Conservation (phyloP, 2,329 filamentous ascomycete species). For the Colletotrichum melonis region DNA sequence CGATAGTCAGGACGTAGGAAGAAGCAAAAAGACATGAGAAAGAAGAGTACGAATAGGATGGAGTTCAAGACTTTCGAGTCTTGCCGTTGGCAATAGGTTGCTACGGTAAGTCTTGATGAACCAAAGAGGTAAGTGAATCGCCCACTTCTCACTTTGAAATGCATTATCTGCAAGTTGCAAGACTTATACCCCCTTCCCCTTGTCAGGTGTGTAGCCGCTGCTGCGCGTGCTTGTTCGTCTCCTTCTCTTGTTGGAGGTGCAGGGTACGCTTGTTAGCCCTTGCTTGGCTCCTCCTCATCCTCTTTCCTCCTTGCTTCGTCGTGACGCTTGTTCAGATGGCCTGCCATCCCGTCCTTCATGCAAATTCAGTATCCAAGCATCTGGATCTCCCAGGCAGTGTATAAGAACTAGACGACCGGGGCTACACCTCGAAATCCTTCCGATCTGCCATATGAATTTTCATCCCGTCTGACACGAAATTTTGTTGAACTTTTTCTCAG, state of each 20-base stretch:
- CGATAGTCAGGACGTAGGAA: neutral
- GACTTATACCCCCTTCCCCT: neutral
- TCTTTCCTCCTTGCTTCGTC: slow-evolving; percentile 13
- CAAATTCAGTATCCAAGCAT: neutral
- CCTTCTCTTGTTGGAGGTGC: slow-evolving; percentile 3
- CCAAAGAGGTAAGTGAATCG: slow-evolving; percentile 19
- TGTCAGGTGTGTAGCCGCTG: neutral
- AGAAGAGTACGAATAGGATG: neutral
- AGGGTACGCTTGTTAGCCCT: neutral
- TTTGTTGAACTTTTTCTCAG: neutral
- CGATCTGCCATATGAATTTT: neutral
- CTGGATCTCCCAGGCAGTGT: neutral
- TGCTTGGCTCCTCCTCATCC: neutral
- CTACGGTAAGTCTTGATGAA: neutral
- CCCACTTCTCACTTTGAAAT: neutral
- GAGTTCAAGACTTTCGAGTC: neutral
- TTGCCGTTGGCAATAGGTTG: neutral
- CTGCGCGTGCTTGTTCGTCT: slow-evolving; percentile 6
- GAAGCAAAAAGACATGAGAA: neutral
- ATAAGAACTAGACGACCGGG: neutral
- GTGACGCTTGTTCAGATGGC: neutral
- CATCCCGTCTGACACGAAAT: no score
- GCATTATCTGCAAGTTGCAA: slow-evolving; percentile 1
- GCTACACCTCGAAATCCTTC: neutral
- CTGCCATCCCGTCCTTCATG: neutral